Percentiles rank a stretch among this genome's conserved stretches.
Conservation (phyloP, 1,284 basidiomycete genomes). For the Coriolopsis trogii region DNA sequence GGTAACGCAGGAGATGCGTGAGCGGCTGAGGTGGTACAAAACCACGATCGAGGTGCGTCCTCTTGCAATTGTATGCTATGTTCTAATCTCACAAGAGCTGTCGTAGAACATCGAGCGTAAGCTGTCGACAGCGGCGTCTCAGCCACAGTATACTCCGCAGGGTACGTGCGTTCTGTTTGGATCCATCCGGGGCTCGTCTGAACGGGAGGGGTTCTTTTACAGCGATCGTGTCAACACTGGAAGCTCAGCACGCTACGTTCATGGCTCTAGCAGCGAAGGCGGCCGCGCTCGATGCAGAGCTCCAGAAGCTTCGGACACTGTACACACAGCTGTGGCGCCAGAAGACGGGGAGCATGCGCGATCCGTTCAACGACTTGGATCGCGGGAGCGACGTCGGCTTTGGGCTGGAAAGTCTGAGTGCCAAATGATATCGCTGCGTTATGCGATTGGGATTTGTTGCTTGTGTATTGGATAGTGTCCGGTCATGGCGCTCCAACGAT, state of each 20-base stretch:
- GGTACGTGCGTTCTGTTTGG: slow-evolving; percentile 43
- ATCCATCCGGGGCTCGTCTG: neutral
- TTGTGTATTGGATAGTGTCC: too few species aligned
- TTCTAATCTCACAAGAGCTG: neutral
- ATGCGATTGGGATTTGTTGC: too few species aligned
- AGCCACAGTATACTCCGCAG: slow-evolving; percentile 74
- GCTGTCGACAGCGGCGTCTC: slow-evolving; percentile 63
- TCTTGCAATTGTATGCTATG: slow-evolving; percentile 1
- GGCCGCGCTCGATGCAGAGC: slow-evolving; percentile 66
- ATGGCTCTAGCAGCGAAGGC: slow-evolving; percentile 73
- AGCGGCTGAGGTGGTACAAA: slow-evolving; percentile 76
- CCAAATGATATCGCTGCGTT: slow-evolving; percentile 20
- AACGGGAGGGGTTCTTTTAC: neutral
- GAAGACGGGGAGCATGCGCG: slow-evolving; percentile 71
- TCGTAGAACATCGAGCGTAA: slow-evolving; percentile 81
- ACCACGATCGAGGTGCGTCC: slow-evolving; percentile 71
- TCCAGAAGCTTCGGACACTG: slow-evolving; percentile 70
- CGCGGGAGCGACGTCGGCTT: slow-evolving; percentile 49
- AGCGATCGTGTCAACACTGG: slow-evolving; percentile 74
- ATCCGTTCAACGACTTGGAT: slow-evolving; percentile 72
- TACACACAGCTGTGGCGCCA: slow-evolving; percentile 71
- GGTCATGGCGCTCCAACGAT: too few species aligned
- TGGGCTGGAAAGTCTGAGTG: slow-evolving; percentile 37
- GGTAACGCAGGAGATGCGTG: slow-evolving; percentile 70
- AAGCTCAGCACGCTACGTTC: slow-evolving; percentile 75